phyloP scores from a whole-genome alignment of 768 basidiomycete genomes.

The Tylopilus intermedius region DNA sequence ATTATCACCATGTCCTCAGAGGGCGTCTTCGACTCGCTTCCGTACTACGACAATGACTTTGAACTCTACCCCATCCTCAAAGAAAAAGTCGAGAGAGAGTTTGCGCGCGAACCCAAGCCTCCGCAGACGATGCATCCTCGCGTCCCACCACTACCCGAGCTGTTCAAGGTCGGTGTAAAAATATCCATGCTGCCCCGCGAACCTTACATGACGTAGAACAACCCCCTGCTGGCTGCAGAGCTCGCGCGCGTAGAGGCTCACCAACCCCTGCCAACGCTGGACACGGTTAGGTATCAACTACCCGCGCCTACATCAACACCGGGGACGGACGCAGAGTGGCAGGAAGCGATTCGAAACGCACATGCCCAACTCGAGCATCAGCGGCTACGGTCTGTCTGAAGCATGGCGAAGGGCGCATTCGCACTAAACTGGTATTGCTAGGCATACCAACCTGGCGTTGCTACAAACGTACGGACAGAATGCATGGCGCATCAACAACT shows the following conservation, averaged over 20 bases:
- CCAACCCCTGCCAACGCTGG: slow-evolving; percentile 60
- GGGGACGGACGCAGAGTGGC: slow-evolving; percentile 74
- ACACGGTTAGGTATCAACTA: slow-evolving; percentile 68
- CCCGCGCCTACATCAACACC: slow-evolving; percentile 60
- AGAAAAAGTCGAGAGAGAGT: slow-evolving; percentile 71
- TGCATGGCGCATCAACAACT: slow-evolving; percentile 90
- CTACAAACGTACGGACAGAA: slow-evolving; percentile 85
- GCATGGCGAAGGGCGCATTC: background rate
- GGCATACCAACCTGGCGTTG: slow-evolving; percentile 78
- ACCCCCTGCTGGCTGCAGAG: slow-evolving; percentile 67
- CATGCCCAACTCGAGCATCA: slow-evolving; percentile 84
- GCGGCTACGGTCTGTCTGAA: slow-evolving; percentile 54
- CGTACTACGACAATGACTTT: slow-evolving; percentile 93
- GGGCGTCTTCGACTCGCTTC: slow-evolving; percentile 74
- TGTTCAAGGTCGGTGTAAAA: slow-evolving; percentile 59
- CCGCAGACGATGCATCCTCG: slow-evolving; percentile 61
- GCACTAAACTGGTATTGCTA: slow-evolving; percentile 28
- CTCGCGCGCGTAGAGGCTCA: slow-evolving; percentile 68
- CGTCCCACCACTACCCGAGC: slow-evolving; percentile 58
- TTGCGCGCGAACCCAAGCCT: slow-evolving; percentile 64
- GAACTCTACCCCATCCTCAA: slow-evolving; percentile 67
- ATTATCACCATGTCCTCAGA: slow-evolving; percentile 27
- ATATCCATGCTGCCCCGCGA: background rate
- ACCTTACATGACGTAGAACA: slow-evolving; percentile 41
- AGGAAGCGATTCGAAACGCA: slow-evolving; percentile 67